phyloP scores from a whole-genome alignment of 2,329 filamentous ascomycete species.

The Claviceps citrina region DNA sequence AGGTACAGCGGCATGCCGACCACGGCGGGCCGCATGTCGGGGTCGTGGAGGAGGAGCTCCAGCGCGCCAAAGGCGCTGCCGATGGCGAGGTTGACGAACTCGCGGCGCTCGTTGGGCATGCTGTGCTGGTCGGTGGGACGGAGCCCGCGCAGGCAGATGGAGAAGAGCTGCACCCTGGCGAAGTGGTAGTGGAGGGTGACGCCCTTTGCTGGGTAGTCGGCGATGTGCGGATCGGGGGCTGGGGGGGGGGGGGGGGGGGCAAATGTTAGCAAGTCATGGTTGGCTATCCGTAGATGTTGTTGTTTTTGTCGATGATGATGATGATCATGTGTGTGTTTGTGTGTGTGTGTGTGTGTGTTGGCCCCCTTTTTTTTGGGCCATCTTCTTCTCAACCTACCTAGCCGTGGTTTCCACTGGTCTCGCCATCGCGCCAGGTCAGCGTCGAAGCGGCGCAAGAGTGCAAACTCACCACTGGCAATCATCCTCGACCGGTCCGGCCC shows the following conservation, averaged over 20 bases:
- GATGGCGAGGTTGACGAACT: slow-evolving; percentile 27
- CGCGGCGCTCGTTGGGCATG: slow-evolving; percentile 28
- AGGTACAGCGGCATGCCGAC: slow-evolving; percentile 19
- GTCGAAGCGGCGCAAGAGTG: slow-evolving; percentile 14
- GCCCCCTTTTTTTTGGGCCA: not conserved
- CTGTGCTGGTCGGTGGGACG: slow-evolving; percentile 20
- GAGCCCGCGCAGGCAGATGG: slow-evolving; percentile 27
- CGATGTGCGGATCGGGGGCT: slow-evolving; percentile 30
- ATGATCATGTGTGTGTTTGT: no score
- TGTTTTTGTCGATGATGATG: no score
- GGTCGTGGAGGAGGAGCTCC: slow-evolving; percentile 16
- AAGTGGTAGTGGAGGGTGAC: slow-evolving; percentile 35
- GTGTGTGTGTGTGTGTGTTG: no score
- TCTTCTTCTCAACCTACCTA: slow-evolving; percentile 13
- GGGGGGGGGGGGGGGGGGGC: no score
- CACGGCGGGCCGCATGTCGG: slow-evolving; percentile 16
- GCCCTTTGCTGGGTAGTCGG: slow-evolving; percentile 33
- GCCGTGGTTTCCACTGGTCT: slow-evolving; percentile 20
- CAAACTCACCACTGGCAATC: slow-evolving; percentile 20
- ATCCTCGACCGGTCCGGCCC: slow-evolving; percentile 34
- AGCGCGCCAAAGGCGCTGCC: slow-evolving; percentile 17
- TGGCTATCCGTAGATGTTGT: no score
- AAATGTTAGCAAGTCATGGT: not conserved
- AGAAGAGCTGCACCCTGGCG: slow-evolving; percentile 33
- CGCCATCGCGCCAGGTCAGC: slow-evolving; percentile 21